phyloP scores from a whole-genome alignment of 2,329 filamentous ascomycete genomes.

The Exserohilum rostratum region DNA sequence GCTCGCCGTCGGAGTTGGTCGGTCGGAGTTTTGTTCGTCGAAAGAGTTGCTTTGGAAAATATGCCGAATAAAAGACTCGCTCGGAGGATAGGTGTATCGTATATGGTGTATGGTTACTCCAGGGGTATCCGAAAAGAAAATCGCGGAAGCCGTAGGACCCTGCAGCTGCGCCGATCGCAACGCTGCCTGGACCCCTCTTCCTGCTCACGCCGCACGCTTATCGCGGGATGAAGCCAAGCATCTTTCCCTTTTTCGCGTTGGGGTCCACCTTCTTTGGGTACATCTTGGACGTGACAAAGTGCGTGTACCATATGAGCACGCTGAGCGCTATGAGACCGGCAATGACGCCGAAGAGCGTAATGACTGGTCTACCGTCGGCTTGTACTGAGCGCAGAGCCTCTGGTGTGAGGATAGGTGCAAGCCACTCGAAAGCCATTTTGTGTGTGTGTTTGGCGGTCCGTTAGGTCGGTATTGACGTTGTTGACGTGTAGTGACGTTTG shows the following conservation, averaged over 20 bases:
- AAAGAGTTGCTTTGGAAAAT: background rate
- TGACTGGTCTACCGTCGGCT: conserved; percentile 76
- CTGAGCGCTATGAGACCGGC: conserved; percentile 62
- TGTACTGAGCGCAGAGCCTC: conserved; percentile 41
- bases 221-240: conserved; percentile 30
- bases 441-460: background rate
- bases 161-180: background rate
- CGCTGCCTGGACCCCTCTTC: background rate
- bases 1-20: no score
- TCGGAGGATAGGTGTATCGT: no score
- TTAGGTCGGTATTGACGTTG: background rate
- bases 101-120: background rate
- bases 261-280: conserved; percentile 36
- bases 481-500: background rate
- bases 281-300: conserved; percentile 39
- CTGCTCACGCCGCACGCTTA: conserved; percentile 9
- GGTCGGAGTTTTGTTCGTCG: no score
- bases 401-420: conserved; percentile 41
- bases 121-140: background rate
- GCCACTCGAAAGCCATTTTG: conserved; percentile 38
- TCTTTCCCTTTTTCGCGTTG: conserved; percentile 33
- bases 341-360: conserved; percentile 81
- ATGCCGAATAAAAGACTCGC: conserved; percentile 1
- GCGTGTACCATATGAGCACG: conserved; percentile 34
- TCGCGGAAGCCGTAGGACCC: background rate